Evolutionary conservation across 139 green algal species (phyloP).

Genomic region (Axilococcus clingmanii): DNA sequence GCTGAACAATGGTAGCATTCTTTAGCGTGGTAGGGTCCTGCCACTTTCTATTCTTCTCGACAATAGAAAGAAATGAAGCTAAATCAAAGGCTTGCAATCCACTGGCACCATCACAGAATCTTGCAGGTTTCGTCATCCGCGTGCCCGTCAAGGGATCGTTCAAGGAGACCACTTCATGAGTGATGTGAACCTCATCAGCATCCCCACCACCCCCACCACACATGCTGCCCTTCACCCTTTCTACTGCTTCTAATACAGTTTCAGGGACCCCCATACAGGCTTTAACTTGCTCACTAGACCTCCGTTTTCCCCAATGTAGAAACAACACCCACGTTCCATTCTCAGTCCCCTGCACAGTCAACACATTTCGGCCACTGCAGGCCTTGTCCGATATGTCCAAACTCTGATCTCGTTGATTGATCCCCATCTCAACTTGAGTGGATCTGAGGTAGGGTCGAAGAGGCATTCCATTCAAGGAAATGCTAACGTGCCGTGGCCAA

Average conservation of each 20-base stretch:
- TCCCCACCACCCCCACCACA: constrained; percentile 9
- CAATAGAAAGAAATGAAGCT: constrained; percentile 62
- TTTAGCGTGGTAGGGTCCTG: constrained; percentile 65
- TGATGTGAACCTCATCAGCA: constrained; percentile 14
- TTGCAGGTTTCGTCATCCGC: constrained; percentile 18
- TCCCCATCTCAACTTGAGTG: constrained; percentile 44
- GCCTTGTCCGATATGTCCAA: constrained; percentile 34
- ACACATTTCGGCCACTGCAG: constrained; percentile 23
- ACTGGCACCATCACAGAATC: constrained; percentile 23
- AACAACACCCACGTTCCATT: constrained; percentile 26
- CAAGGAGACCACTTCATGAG: constrained; percentile 19
- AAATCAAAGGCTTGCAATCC: constrained; percentile 71
- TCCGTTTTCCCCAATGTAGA: constrained; percentile 31
- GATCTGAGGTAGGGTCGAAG: constrained; percentile 34
- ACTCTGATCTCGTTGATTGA: constrained; percentile 64
- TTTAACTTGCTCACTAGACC: constrained; percentile 42
- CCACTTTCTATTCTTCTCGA: constrained; percentile 71
- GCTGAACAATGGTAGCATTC: constrained; percentile 38
- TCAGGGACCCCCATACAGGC: constrained; percentile 45
- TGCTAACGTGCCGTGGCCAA: constrained; percentile 48
- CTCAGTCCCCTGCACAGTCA: constrained; percentile 27
- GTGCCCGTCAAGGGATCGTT: constrained; percentile 20
- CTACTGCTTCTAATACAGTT: constrained; percentile 27
- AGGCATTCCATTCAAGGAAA: constrained; percentile 41
- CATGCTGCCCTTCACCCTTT: constrained; percentile 33